Conservation (phyloP, 352 stramenopile species). For the Phytopythium boreale region DNA sequence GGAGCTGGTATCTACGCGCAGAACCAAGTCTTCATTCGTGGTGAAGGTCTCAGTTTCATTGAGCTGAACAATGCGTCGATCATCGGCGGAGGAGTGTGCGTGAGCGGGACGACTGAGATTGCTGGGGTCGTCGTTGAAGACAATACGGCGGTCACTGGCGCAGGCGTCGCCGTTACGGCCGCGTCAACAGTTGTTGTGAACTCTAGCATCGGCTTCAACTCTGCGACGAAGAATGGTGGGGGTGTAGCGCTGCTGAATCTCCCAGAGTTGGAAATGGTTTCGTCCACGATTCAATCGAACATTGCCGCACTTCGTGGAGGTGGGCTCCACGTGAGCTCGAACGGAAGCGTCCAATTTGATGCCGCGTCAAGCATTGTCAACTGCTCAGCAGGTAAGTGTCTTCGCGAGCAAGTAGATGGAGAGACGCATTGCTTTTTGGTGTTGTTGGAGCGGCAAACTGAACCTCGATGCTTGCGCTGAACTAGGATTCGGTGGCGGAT, state of each 20-base stretch:
- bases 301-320: constrained; percentile 32
- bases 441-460: neutral
- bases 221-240: constrained; percentile 31
- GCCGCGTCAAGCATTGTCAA: constrained; percentile 18
- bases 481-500: constrained; percentile 29
- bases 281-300: constrained; percentile 23
- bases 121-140: constrained; percentile 9
- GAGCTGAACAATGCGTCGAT: constrained; percentile 19
- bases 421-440: neutral
- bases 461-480: neutral
- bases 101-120: constrained; percentile 8
- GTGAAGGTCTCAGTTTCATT: constrained; percentile 16
- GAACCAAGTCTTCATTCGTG: constrained; percentile 12
- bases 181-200: constrained; percentile 13
- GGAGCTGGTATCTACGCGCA: constrained; percentile 31
- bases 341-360: constrained; percentile 32
- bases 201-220: constrained; percentile 25
- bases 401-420: neutral
- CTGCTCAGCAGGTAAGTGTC: constrained; percentile 30
- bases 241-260: constrained; percentile 37
- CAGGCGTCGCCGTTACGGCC: constrained; percentile 23
- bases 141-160: constrained; percentile 33
- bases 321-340: constrained; percentile 35
- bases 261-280: constrained; percentile 13
- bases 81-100: constrained; percentile 25